Base-by-base conservation (phyloP, 345 rosid genomes). In the Corymbia maculata region DNA sequence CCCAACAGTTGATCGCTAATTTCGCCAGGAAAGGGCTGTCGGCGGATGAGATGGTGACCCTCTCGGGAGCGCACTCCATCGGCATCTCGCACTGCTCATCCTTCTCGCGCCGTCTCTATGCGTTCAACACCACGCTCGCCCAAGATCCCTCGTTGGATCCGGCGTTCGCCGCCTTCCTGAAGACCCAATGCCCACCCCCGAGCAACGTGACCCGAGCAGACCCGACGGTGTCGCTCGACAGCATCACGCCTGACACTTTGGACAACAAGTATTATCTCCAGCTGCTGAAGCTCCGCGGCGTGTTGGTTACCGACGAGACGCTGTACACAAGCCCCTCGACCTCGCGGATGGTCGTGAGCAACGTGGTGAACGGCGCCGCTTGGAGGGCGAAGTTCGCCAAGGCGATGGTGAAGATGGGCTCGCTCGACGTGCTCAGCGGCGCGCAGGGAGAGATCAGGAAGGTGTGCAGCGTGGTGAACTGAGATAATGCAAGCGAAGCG, bases 11-110 rank as follows among this genome's bases (percentile, higher is more conserved):
- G 61, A 85, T 87, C 59, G 75, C 88, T n/a, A 64, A 9, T 8
- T 94, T 93, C 79, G 89, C 87, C 0, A 52, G 88, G 9, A 94
- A 94, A 59, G 95, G 94, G 26, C 30, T 92, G 84, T 86, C 94
- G 0, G 88, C 70, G 0, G 95, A 93, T 9, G 93, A 94, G 82
- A 92, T 91, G 94, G 95, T 93, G 89, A 91, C 93, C 26, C 93
- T 94, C 53, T 92, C 94, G 0, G 95, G 94, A 42, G 93, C 94
- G 5, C 94, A 94, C 85, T 91, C 93, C 30, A 87, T 94, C 17
- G 94, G 95, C 19, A 88, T 89, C 26, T 85, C 95, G 1, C 94
- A 86, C 86, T 93, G 95, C 90, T 86, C 93, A 24, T 89, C 93
- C 10, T 92, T 93, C 86, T 90, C 92, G 7, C 4, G n/a, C 19